phyloP scores from a whole-genome alignment of 2,329 filamentous ascomycete genomes.

The Pseudogymnoascus sp. region DNA sequence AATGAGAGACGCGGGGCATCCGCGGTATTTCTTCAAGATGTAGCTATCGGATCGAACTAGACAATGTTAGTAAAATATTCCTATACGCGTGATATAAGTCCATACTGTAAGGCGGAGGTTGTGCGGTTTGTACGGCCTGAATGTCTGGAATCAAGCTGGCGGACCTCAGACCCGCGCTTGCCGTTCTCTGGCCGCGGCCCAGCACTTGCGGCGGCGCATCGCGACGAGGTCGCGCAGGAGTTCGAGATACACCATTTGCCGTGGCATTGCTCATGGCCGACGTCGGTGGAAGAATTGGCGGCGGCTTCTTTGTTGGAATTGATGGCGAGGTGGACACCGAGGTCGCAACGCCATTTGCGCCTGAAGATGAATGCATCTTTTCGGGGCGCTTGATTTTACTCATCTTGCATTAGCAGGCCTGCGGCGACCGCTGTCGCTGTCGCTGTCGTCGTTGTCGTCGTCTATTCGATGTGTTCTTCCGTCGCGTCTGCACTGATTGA shows the following conservation, averaged over 20 bases:
- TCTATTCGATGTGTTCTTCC: slow-evolving; percentile 1
- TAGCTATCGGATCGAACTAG: slow-evolving; percentile 67
- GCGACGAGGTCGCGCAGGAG: slow-evolving; percentile 51
- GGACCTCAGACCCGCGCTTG: slow-evolving; percentile 42
- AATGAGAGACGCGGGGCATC: slow-evolving; percentile 70
- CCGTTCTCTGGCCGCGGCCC: slow-evolving; percentile 43
- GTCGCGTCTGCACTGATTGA: slow-evolving; percentile 6
- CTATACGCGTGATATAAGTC: slow-evolving; percentile 15
- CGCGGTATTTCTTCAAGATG: slow-evolving; percentile 74
- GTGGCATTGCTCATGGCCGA: slow-evolving; percentile 39
- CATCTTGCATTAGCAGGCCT: slow-evolving; percentile 8
- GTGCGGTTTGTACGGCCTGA: slow-evolving; percentile 31
- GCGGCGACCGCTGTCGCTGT: slow-evolving; percentile 8
- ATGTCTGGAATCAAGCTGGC: slow-evolving; percentile 42
- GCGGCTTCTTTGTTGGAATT: slow-evolving; percentile 48
- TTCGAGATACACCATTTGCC: slow-evolving; percentile 36
- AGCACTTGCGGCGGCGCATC: slow-evolving; percentile 43
- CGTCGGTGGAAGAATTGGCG: slow-evolving; percentile 46
- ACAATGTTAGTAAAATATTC: slow-evolving; percentile 15
- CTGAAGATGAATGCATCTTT: slow-evolving; percentile 5
- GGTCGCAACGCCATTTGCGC: slow-evolving; percentile 11
- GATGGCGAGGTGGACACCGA: slow-evolving; percentile 37
- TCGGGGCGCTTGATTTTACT: slow-evolving; percentile 11
- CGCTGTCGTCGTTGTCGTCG: slow-evolving; percentile 1
- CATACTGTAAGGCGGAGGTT: slow-evolving; percentile 49